phyloP scores from a whole-genome alignment of 352 stramenopile genomes.

The Pythium insidiosum region DNA sequence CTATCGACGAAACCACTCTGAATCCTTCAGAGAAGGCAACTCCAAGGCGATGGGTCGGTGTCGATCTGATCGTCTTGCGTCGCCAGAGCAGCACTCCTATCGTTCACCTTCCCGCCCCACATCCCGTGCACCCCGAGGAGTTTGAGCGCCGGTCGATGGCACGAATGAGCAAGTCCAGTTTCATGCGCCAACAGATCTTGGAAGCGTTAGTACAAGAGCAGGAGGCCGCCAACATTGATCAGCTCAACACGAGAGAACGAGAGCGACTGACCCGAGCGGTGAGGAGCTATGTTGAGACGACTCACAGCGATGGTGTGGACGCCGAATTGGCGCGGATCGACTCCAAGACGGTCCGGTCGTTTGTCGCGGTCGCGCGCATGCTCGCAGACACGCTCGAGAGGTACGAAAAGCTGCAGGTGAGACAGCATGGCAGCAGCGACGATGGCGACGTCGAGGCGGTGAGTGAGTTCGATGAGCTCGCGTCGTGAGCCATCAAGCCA shows the following conservation, averaged over 20 bases:
- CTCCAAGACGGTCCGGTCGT: conserved; percentile 17
- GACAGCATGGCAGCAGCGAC: conserved; percentile 3
- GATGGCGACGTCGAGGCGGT: conserved; percentile 16
- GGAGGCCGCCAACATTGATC: conserved; percentile 24
- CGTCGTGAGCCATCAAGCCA: no score
- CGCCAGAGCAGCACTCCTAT: conserved; percentile 16
- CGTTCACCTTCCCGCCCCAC: conserved; percentile 14
- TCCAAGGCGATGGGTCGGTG: conserved; percentile 31
- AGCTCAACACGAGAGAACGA: conserved; percentile 19
- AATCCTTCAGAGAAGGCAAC: conserved; percentile 60
- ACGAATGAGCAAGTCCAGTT: conserved; percentile 36
- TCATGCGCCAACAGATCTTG: conserved; percentile 34
- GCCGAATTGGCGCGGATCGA: conserved; percentile 7
- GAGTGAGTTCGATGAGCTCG: conserved; percentile 21
- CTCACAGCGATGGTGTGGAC: conserved; percentile 3
- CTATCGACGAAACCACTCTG: conserved; percentile 44
- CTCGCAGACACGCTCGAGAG: conserved; percentile 37
- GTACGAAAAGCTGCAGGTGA: conserved; percentile 9
- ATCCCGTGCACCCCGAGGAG: conserved; percentile 23
- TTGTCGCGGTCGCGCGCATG: conserved; percentile 37
- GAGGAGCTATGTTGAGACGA: conserved; percentile 26
- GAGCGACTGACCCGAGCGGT: conserved; percentile 23
- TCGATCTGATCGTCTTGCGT: conserved; percentile 67
- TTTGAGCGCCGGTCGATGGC: conserved; percentile 48
- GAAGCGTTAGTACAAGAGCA: conserved; percentile 48